Percentiles rank a stretch among this genome's conserved stretches.
Evolutionary conservation across 257 asterid genomes (phyloP).

Genomic region (Parsonsia alboflavescens): DNA sequence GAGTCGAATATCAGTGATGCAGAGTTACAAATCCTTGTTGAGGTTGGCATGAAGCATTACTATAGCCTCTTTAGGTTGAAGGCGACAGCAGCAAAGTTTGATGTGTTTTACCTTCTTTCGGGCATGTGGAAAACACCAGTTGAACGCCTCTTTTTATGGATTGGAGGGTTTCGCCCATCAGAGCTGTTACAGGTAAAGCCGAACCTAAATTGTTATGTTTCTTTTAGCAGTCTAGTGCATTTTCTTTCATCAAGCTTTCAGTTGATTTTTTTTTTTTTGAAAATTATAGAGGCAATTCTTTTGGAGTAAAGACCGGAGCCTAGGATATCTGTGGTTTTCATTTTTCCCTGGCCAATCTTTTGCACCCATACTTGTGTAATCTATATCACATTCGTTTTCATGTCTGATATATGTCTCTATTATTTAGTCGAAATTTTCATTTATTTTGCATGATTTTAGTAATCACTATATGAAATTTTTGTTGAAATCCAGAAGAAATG

Average conservation of each 20-base stretch:
- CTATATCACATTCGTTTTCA: too few relatives aligned
- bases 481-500: not conserved
- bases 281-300: not conserved
- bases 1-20: constrained; percentile 46
- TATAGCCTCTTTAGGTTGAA: constrained; percentile 68
- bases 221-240: constrained; percentile 1
- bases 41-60: constrained; percentile 60
- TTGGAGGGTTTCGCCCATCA: constrained; percentile 89
- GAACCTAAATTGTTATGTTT: constrained; percentile 1
- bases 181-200: constrained; percentile 68
- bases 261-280: not conserved
- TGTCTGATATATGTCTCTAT: too few relatives aligned
- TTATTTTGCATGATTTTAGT: not conserved
- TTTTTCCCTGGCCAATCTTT: not conserved
- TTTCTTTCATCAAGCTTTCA: not conserved
- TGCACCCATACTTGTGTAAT: not conserved
- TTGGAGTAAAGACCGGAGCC: not conserved
- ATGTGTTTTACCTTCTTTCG: constrained; percentile 72
- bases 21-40: constrained; percentile 50
- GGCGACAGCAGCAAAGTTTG: constrained; percentile 71
- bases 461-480: not conserved
- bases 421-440: not conserved
- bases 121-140: constrained; percentile 89
- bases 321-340: not conserved
- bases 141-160: constrained; percentile 90